Evolutionary conservation across 1,139 yeast genomes (phyloP), one percentile per base, ranked within the genome.

Genomic region (Suhomyces choctaworum): DNA sequence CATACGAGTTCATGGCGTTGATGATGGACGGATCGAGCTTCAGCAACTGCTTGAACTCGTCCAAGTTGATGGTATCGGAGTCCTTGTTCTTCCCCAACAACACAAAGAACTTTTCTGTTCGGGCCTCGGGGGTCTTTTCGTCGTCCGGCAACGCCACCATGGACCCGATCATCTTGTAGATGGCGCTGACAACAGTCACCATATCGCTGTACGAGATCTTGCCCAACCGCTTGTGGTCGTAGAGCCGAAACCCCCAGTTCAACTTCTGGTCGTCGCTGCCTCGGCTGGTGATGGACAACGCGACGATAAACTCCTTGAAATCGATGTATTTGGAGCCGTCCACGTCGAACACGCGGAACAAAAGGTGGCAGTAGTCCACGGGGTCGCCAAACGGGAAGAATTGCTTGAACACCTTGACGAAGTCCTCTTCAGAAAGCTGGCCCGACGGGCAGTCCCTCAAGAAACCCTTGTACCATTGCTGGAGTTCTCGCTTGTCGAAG

Each of bases 351-450:
- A 88, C 95, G 41, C 81, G 79, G 62, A 94, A 94, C 20, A 94
- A 82, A 51, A 83, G 86, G 44, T 80, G 88, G 41, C 96, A 87
- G 64, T 89, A 94, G 40, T 89, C 92, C 9, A 84, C 77, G 0
- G 98, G 96, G 53, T 92, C 96, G 2, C 99, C 99, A 68, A 94
- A 94, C 14, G 99, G 99, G 68, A 94, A 94, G 60, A 90, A 94
- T 56, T 92, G 97, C 59, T 87, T 88, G 65, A 89, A 94, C 14
- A 92, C 90, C 59, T 86, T 87, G 46, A 86, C 81, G 59, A 94
- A 89, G 56, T 92, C 97, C 36, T 84, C 87, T 53, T 84, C 85
- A 7, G 89, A 79, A 28, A 94, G 69, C 55, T 84, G 92, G 0
- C 98, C 98, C 29, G 80, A 73, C 1, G 97, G 97, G 58, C 97